Evolutionary conservation across 1,284 basidiomycete species (phyloP).

Genomic region (Ustilago tritici): DNA sequence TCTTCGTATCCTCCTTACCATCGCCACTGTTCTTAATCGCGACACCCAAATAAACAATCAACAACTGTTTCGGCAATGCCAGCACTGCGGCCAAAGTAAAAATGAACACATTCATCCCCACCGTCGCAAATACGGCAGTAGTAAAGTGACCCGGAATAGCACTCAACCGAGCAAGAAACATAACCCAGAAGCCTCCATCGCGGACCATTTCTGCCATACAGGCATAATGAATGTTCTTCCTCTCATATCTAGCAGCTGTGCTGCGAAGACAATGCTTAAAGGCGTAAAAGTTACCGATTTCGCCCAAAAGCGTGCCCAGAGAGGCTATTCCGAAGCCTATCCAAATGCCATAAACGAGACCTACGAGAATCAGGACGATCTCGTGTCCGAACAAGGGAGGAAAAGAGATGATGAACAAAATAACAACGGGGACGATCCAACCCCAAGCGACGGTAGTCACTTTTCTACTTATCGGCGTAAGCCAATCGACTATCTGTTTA

Average conservation of each 20-base stretch:
- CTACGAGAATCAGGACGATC: conserved; percentile 80
- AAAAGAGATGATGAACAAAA: conserved; percentile 77
- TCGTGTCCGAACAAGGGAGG: conserved; percentile 78
- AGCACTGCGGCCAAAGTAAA: conserved; percentile 80
- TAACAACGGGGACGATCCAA: conserved; percentile 84
- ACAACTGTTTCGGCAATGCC: conserved; percentile 78
- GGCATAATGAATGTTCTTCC: conserved; percentile 79
- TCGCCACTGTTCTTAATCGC: conserved; percentile 59
- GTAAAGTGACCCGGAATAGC: conserved; percentile 74
- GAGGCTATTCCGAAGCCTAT: conserved; percentile 63
- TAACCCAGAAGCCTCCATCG: conserved; percentile 78
- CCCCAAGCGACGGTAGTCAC: conserved; percentile 75
- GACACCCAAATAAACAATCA: conserved; percentile 66
- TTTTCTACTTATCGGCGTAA: conserved; percentile 77
- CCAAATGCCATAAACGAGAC: conserved; percentile 74
- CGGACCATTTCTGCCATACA: conserved; percentile 81
- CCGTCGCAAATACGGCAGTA: conserved; percentile 82
- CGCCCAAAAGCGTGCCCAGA: conserved; percentile 62
- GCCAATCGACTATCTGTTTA: conserved; percentile 76
- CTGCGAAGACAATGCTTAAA: conserved; percentile 77
- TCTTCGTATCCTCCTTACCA: conserved; percentile 56
- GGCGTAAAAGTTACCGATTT: conserved; percentile 70
- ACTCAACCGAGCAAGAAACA: conserved; percentile 62
- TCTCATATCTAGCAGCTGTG: conserved; percentile 79
- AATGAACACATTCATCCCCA: conserved; percentile 77